Percentiles rank a stretch among this genome's conserved stretches.
These are phyloP conservation scores for Mrakia blollopis DNA, from an alignment of 768 basidiomycete genomes.

Conservation along the genomic window DNA sequence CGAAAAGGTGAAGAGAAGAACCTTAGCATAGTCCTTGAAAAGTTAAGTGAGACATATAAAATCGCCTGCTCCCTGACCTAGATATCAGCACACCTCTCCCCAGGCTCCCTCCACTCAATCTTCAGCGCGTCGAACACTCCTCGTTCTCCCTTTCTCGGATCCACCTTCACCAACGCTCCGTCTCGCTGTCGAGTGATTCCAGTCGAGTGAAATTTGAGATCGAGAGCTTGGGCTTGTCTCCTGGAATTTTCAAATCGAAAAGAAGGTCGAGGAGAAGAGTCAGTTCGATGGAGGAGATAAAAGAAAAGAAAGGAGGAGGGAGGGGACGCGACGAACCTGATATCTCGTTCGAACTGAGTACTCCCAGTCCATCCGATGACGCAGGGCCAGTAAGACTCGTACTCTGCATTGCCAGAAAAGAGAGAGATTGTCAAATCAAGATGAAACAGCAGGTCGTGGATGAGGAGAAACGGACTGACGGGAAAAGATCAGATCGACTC, in stretches of 20 bases:
- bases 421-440: too few species aligned
- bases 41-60: not conserved
- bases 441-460: too few species aligned
- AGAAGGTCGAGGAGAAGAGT: too few species aligned
- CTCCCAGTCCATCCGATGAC: slow-evolving; percentile 21
- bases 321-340: not conserved
- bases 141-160: not conserved
- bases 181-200: too few species aligned
- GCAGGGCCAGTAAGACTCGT: slow-evolving; percentile 8
- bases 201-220: too few species aligned
- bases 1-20: too few species aligned
- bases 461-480: not conserved
- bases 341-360: slow-evolving; percentile 2
- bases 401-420: not conserved
- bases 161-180: too few species aligned
- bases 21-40: too few species aligned
- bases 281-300: too few species aligned
- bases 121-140: not conserved
- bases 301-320: too few species aligned
- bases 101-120: not conserved
- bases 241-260: too few species aligned
- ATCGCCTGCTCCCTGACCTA: not conserved
- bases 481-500: slow-evolving; percentile 16
- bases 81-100: not conserved
- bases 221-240: too few species aligned